Conservation (phyloP, 129 eudicot genomes). For the Ambrosia trifida region DNA sequence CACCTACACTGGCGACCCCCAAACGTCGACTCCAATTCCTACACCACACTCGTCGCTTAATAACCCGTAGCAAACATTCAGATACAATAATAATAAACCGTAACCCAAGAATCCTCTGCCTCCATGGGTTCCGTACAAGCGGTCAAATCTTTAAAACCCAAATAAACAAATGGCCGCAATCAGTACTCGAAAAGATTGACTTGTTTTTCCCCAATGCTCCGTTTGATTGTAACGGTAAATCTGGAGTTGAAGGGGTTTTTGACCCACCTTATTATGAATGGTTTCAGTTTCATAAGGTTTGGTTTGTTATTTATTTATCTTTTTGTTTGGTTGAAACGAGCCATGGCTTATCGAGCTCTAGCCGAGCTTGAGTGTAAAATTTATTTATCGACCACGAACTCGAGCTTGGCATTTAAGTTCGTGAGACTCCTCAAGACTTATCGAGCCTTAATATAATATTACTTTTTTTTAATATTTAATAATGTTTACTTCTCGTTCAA, state of each 20-base stretch:
- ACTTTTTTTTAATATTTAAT: too few species aligned
- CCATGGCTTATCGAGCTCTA: too few species aligned
- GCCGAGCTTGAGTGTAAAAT: too few species aligned
- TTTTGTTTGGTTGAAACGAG: neutral
- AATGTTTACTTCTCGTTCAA: too few species aligned
- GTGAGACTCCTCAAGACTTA: too few species aligned
- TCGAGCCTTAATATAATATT: too few species aligned
- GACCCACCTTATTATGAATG: constrained; percentile 98
- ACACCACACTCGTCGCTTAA: neutral
- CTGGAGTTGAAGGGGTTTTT: constrained; percentile 86
- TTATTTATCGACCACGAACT: too few species aligned
- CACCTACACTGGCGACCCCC: constrained; percentile 11
- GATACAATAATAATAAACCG: constrained; percentile 9
- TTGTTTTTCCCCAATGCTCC: constrained; percentile 76
- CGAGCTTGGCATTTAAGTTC: too few species aligned
- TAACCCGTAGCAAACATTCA: neutral
- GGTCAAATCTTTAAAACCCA: constrained; percentile 75
- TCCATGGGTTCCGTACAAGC: constrained; percentile 97
- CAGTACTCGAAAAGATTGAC: constrained; percentile 57
- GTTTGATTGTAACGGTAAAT: constrained; percentile 66
- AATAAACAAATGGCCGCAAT: constrained; percentile 71
- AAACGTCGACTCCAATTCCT: constrained; percentile 19
- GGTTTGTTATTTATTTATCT: neutral
- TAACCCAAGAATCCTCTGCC: constrained; percentile 78
- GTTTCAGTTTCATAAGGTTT: constrained; percentile 79